Base-by-base conservation (phyloP, 306 rosid species). In the Lathyrus sativus region DNA sequence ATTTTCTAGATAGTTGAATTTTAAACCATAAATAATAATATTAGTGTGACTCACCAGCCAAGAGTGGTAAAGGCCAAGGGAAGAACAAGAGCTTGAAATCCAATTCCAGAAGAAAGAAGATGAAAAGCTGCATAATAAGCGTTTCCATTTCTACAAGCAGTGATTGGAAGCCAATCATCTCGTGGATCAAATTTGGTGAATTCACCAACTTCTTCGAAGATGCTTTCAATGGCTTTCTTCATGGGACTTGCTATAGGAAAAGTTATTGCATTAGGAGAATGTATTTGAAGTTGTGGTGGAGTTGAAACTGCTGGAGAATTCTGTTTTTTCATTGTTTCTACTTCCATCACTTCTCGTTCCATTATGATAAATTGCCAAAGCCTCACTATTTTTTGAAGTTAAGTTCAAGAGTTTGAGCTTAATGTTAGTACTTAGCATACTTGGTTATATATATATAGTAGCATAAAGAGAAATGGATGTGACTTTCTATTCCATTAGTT, bases 151-250 rank as follows among this genome's bases (percentile, higher is more conserved):
- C 95, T 79, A 3, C 88, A 88, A 72, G 88, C 81, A 0, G 95
- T 88, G 65, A 90, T 85, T 0, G 97, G 97, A 59, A 91, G 97
- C 97, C 92, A 86, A n/a, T 84, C 84, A 22, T 90, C 97, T 31
- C 77, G 97, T 2, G 79, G 86, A 12, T 88, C 84, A 19, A 84
- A 85, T 63, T 77, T 84, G 11, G 87, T 85, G 71, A 87, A 81
- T 73, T 83, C 81, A 0, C 87, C 86, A 43, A 83, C 92, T 83
- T 89, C 89, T 80, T 79, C 89, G 2, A 83, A 10, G 76, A 85
- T 71, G 87, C 77, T 84, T 74, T 69, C 82, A 11, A 86, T 68
- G 14, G 86, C 96, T 71, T 79, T 81, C 53, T 73, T 86, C 85
- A 83, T 72, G 5, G 90, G 90, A 41, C 88, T 83, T 3, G 84